Evolutionary conservation across 2,329 filamentous ascomycete genomes (phyloP), one percentile per base, ranked within the genome.

Genomic region (Fusarium tricinctum): DNA sequence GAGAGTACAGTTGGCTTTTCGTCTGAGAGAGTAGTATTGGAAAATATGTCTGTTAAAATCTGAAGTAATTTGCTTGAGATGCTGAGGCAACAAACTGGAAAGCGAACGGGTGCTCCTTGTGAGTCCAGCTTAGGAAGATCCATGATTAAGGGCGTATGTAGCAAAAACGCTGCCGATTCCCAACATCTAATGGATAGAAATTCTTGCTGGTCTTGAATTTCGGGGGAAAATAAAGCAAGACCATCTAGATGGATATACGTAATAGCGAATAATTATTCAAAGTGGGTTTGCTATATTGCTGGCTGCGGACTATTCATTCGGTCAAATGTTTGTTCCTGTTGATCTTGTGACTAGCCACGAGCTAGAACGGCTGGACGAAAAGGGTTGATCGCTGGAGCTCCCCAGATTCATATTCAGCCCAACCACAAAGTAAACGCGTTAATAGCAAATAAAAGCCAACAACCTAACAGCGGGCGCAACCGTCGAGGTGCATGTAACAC

Each of bases 61-160:
- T 68, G 23, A 3, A 78, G 62, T 5, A 78, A 54, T 19, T 63
- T 69, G 22, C 42, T 45, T 8, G 76, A 78, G n/a, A 78, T 38
- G 30, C 73, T 69, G 7, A 77, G 68, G 50, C 76, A 78, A 39
- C 73, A 78, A 49, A 76, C 71, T 8, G 68, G 68, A 44, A 75
- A 71, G 10, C 72, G 74, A n/a, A 62, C 46, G 3, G 74, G 69
- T 6, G 30, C 12, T 54, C 51, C 46, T 4, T 63, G 45, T 8
- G 63, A 48, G 33, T 42, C 15, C 14, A 74, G 60, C 17, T 49
- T 10, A 3, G 68, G 68, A 20, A 63, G 68, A 42, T 68, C 49
- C 70, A 73, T 74, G 8, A 5, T 30, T 13, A 20, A 26, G 22
- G 9, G 10, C n/a, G 35, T 14, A 13, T 19, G n/a, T 14, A 15